A percentile compares a stretch with the other conserved stretches of the same genome.
These are phyloP conservation scores for Aureobasidium sp. DNA, from an alignment of 2,329 filamentous ascomycete genomes.

Conservation along the genomic window DNA sequence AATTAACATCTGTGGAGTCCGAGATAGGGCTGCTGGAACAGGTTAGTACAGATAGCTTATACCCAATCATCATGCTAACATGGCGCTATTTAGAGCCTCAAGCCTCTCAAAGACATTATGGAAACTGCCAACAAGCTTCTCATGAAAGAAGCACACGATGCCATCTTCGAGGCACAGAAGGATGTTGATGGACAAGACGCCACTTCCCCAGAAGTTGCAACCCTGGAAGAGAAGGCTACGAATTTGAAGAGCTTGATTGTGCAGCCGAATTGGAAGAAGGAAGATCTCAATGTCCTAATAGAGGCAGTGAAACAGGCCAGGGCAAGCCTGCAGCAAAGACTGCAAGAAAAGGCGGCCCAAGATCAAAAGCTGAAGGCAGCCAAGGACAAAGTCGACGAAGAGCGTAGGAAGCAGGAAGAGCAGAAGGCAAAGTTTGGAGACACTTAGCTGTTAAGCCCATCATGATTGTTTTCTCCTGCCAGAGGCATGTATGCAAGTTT, in stretches of 20 bases:
- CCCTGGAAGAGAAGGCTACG: conserved; percentile 19
- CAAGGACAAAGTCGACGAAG: conserved; percentile 11
- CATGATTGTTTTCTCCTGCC: background rate
- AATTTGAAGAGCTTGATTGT: conserved; percentile 24
- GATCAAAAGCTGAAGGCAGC: conserved; percentile 12
- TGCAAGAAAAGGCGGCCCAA: conserved; percentile 14
- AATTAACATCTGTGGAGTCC: conserved; percentile 19
- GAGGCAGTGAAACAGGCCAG: conserved; percentile 22
- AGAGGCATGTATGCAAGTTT: background rate
- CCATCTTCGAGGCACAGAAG: conserved; percentile 27
- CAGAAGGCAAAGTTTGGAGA: conserved; percentile 5
- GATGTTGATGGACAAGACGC: conserved; percentile 20
- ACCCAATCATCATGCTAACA: background rate
- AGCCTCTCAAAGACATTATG: conserved; percentile 20
- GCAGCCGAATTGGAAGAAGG: conserved; percentile 24
- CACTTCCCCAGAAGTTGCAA: conserved; percentile 16
- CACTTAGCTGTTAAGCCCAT: background rate
- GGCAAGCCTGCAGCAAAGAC: conserved; percentile 18
- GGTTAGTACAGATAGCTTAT: conserved; percentile 9
- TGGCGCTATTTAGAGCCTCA: conserved; percentile 10
- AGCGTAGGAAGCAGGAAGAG: conserved; percentile 12
- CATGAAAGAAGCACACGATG: conserved; percentile 26
- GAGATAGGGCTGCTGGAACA: conserved; percentile 17
- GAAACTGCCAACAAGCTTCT: conserved; percentile 22
- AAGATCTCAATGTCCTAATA: conserved; percentile 22